Conservation (phyloP, 148 eudicot genomes). For the Amaranthus cruentus region DNA sequence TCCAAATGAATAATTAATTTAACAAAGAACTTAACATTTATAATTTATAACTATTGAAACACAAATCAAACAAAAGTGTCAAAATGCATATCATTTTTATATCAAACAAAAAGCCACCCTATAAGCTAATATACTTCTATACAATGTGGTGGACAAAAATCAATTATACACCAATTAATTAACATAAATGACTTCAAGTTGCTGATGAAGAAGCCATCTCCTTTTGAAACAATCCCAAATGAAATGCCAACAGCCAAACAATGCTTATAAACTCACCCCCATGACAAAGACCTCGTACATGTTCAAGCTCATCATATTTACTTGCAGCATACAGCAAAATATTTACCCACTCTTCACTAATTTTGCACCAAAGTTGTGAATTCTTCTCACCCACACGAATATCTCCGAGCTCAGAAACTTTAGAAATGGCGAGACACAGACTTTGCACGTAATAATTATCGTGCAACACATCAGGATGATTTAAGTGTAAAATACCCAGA, state of each 20-base stretch:
- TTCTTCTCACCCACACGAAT: not conserved
- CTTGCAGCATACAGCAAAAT: constrained; percentile 2
- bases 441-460: not conserved
- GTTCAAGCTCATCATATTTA: not conserved
- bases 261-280: not conserved
- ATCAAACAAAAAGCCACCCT: too few species aligned
- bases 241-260: constrained; percentile 7
- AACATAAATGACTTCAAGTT: too few species aligned
- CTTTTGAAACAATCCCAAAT: not conserved
- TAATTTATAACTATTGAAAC: too few species aligned
- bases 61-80: too few species aligned
- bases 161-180: too few species aligned
- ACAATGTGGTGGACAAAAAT: too few species aligned
- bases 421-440: not conserved
- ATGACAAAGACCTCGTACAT: not conserved
- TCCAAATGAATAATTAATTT: too few species aligned
- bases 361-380: not conserved
- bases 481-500: not conserved
- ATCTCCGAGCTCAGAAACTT: not conserved
- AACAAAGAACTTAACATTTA: too few species aligned
- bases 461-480: too few species aligned
- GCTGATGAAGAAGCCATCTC: too few species aligned
- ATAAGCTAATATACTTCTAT: too few species aligned
- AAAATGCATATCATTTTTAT: too few species aligned
- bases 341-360: not conserved